Evolutionary conservation across 306 rosid species (phyloP), one percentile per base, ranked within the genome.

Genomic region (Ammopiptanthus mongolicus): DNA sequence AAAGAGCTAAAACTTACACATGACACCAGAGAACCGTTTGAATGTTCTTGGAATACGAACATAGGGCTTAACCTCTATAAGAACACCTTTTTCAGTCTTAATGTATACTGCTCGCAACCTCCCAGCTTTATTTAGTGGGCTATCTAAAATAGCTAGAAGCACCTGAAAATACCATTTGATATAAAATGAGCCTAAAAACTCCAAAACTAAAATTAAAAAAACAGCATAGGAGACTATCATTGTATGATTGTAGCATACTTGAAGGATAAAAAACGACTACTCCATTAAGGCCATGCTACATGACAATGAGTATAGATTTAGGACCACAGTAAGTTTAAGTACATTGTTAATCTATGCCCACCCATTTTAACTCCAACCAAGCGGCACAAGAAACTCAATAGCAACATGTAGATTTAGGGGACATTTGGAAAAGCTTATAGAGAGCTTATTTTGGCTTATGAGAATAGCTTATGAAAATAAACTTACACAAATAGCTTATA

Each of bases 41-140:
- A 91, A 92, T 19, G 98, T 94, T 75, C 98, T 87, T 4, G 98
- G 98, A 57, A 91, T 81, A 17, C 96, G 97, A 71, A 87, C 96
- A 75, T 71, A 56, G 13, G 93, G 94, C 50, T 89, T 94, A 71
- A 94, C 87, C 87, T 94, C 97, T 64, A 94, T 84, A 19, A 91
- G 96, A 64, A 83, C 82, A 36, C 96, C 96, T 70, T 84, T 86
- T 42, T 88, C 97, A 6, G 98, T 94, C 83, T 80, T 89, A 62
- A 94, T 88, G 76, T 94, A 94, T 23, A 94, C 93, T 33, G 80
- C 82, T 56, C 73, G 80, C 91, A 94, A 77, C 84, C 88, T 94
- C 69, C 96, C 96, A 48, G 97, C 89, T 76, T 94, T 90, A 75
- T 90, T 90, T 9, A 94, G 71, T 1, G 94, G 94, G 82, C 97